phyloP scores from a whole-genome alignment of 371 early-diverging fungal species.

The Mortierella sp. region DNA sequence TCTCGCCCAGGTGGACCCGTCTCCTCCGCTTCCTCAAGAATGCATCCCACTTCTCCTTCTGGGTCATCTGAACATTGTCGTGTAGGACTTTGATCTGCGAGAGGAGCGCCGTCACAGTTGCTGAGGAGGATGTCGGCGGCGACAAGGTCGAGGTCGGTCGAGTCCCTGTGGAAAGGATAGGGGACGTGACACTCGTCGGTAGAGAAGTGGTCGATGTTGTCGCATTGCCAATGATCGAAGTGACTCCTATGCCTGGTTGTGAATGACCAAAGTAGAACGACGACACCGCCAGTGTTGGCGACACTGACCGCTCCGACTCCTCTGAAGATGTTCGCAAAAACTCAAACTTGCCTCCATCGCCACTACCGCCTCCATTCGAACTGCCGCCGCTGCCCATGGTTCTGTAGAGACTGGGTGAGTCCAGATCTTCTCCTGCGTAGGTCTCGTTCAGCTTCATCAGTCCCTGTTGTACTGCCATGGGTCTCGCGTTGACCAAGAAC shows the following conservation, averaged over 20 bases:
- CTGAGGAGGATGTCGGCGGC: constrained; percentile 36
- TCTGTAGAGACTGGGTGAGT: constrained; percentile 16
- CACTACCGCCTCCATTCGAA: background rate
- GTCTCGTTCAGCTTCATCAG: constrained; percentile 46
- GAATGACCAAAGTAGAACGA: constrained; percentile 32
- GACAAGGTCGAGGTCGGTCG: constrained; percentile 54
- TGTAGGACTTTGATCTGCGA: constrained; percentile 57
- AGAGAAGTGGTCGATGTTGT: constrained; percentile 26
- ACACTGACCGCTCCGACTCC: constrained; percentile 20
- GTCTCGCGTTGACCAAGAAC: constrained; percentile 46
- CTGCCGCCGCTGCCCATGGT: too few species aligned
- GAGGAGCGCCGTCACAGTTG: constrained; percentile 43
- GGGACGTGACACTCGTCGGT: constrained; percentile 33
- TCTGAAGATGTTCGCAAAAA: constrained; percentile 24
- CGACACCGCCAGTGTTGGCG: constrained; percentile 23
- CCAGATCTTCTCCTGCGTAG: constrained; percentile 35
- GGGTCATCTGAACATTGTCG: constrained; percentile 50
- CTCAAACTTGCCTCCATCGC: constrained; percentile 17
- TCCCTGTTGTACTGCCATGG: constrained; percentile 55
- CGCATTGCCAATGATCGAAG: constrained; percentile 21
- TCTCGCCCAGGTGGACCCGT: constrained; percentile 47
- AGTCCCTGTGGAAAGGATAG: constrained; percentile 40
- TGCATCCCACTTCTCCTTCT: constrained; percentile 57
- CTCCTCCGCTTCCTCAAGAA: constrained; percentile 47
- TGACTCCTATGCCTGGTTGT: constrained; percentile 1